Conservation (phyloP, 2,329 filamentous ascomycete species). For the Fusarium xylarioides region DNA sequence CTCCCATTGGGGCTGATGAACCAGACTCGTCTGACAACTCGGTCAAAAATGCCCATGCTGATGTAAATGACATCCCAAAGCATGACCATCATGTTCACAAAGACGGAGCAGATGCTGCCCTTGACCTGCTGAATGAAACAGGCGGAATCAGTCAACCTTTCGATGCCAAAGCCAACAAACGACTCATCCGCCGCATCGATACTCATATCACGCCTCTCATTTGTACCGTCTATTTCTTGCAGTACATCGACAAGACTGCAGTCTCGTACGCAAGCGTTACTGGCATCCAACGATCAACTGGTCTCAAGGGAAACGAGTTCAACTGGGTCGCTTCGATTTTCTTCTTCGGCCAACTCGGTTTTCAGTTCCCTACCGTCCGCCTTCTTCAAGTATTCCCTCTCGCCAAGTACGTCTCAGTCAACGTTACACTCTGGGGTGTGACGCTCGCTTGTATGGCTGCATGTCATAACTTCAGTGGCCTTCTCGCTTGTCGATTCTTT, state of each 20-base stretch:
- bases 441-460: neutral
- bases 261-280: constrained; percentile 40
- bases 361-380: constrained; percentile 51
- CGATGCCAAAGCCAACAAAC: constrained; percentile 15
- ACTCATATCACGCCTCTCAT: constrained; percentile 38
- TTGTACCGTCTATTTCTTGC: constrained; percentile 36
- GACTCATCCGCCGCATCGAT: constrained; percentile 35
- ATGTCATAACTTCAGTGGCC: neutral
- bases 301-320: constrained; percentile 53
- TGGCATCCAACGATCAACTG: constrained; percentile 40
- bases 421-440: neutral
- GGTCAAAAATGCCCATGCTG: neutral
- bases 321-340: constrained; percentile 49
- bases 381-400: constrained; percentile 43
- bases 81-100: neutral
- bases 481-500: neutral
- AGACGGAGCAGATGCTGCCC: constrained; percentile 24
- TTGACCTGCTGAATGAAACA: constrained; percentile 27
- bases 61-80: neutral
- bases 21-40: neutral
- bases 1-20: neutral
- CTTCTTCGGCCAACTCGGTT: constrained; percentile 49
- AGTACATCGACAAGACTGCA: constrained; percentile 42
- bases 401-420: neutral
- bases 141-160: constrained; percentile 10